Base-by-base conservation (phyloP, 306 rosid genomes). In the Dalbergia cultrata region DNA sequence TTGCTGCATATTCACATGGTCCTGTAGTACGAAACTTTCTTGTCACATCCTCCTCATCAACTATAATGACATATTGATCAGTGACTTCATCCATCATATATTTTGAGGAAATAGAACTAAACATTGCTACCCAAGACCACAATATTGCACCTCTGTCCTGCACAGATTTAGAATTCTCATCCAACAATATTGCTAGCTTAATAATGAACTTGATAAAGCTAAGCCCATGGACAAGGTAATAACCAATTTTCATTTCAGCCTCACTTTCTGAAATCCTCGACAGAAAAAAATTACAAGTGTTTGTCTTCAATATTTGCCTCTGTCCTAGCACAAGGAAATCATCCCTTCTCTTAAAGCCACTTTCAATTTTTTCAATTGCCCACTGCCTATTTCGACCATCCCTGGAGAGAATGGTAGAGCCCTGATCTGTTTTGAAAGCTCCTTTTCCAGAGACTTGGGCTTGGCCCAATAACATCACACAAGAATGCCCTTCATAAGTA, bases 61-160 rank as follows among this genome's bases (percentile, higher is more conserved):
- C 97, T 66, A 95, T 90, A 83, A 89, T 84, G 70, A 84, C 86
- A 86, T 95, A 93, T 67, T 90, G 86, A 70, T 95, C 94, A 77
- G 93, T 93, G 82, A 90, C 92, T 78, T 95, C 94, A 73, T 95
- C 93, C 80, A 22, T 22, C 99, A 88, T 3, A 98, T 95, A 77
- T 90, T 97, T 26, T 98, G 99, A 88, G 98, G 99, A 87, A 95
- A n/a, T n/a, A n/a, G n/a, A n/a, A n/a, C n/a, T n/a, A n/a, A n/a
- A n/a, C n/a, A n/a, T n/a, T n/a, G n/a, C 26, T 22, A 22, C 26
- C 26, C 26, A 22, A 22, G 26, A 22, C 26, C 26, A 22, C 26
- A 22, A 1, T 22, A 22, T 22, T 1, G 26, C 26, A 22, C 26
- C 26, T 22, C 26, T 0, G 26, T 22, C 26, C 26, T 22, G 26